Evolutionary conservation across 176 grass and related monocot species (phyloP).

Genomic region (Luzula sylvatica): DNA sequence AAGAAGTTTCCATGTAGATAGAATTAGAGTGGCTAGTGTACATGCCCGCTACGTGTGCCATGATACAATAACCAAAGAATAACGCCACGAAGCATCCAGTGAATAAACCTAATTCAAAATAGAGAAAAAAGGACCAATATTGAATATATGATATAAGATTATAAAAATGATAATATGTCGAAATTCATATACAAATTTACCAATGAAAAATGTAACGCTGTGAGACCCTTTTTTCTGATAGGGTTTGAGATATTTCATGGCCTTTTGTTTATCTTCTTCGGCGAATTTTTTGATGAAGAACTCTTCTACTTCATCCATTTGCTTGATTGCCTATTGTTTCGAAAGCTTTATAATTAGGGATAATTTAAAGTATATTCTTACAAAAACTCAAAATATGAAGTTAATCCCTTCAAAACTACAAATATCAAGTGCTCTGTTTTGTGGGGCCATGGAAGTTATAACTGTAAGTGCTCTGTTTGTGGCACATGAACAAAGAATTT

Average conservation of each 20-base stretch:
- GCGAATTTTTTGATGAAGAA: constrained; percentile 74
- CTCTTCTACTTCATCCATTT: constrained; percentile 86
- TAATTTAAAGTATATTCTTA: too few species aligned
- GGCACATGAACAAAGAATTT: too few species aligned
- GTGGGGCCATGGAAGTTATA: too few species aligned
- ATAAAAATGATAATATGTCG: not conserved
- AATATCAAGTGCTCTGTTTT: not conserved
- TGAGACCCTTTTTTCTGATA: constrained; percentile 78
- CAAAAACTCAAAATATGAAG: too few species aligned
- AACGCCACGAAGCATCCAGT: constrained; percentile 63
- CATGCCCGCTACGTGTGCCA: constrained; percentile 84
- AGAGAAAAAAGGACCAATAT: too few species aligned
- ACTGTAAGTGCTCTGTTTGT: not conserved
- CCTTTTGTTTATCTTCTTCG: constrained; percentile 66
- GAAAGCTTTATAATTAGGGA: too few species aligned
- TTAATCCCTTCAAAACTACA: not conserved
- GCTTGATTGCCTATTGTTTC: constrained; percentile 60
- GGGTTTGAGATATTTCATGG: constrained; percentile 94
- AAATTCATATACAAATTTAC: constrained; percentile 19
- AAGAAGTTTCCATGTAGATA: constrained; percentile 93
- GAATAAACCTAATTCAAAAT: constrained; percentile 59
- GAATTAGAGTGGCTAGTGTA: constrained; percentile 64
- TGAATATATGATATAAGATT: too few species aligned
- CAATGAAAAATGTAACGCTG: constrained; percentile 81
- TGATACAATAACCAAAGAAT: constrained; percentile 82